Evolutionary conservation across 495 filamentous ascomycete species (phyloP), one percentile per base, ranked within the genome.

Genomic region (Parmelia sp.): DNA sequence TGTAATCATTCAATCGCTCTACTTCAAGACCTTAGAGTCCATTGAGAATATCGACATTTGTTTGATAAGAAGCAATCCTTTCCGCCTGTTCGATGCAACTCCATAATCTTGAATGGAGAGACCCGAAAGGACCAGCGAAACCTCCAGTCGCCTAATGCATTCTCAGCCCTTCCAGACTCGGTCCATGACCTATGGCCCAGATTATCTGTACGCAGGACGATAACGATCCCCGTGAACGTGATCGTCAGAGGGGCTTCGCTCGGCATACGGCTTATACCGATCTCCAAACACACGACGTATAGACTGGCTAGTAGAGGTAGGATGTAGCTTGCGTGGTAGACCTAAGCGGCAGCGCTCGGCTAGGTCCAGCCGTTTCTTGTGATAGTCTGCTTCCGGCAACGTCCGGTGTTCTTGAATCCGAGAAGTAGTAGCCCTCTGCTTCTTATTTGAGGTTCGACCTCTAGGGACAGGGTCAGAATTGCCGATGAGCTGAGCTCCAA

Each of bases 321-420:
- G 39, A 33, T 60, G 33, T 25, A 40, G 58, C 39, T 33, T 39
- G 35, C 31, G 29, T 0, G 58, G 58, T 31, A 33, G 42, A 31
- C 31, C 58, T 45, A 27, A 21, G 37, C 58, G 37, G 14, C 42
- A 31, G 17, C 40, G 57, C 57, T 27, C 27, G 15, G 42, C n/a
- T 31, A 66, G n/a, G n/a, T 35, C 35, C n/a, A 55, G 31, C 2
- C 25, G 35, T 35, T 33, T 33, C 27, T 57, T n/a, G 62, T 64
- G 66, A 58, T 71, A 71, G 56, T 70, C 67, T 58, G 70, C 4
- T 27, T 58, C 47, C 66, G n/a, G n/a, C n/a, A n/a, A n/a, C n/a
- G n/a, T n/a, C n/a, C n/a, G n/a, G n/a, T 73, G 77, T 77, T 35
- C 53, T 60, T 66, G 53, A 31, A 57, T 44, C 37, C 69, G 72